These are phyloP conservation scores for Rhododendron ovatum DNA, from an alignment of 148 eudicot genomes.

Conservation along the genomic window DNA sequence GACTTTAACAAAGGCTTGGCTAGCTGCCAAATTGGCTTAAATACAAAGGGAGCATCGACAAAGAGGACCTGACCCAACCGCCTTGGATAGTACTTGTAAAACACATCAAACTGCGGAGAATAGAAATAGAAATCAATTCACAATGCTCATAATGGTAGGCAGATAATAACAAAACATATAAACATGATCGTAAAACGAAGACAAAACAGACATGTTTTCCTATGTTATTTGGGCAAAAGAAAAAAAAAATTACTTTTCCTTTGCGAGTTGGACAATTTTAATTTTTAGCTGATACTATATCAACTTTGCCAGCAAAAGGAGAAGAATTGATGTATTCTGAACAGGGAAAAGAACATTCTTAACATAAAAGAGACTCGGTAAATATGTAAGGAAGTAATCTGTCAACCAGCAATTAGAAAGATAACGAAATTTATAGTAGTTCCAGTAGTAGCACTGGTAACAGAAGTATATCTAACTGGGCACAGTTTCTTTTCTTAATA, in stretches of 20 bases:
- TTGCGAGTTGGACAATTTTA: background rate
- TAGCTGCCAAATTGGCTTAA: slow-evolving; percentile 81
- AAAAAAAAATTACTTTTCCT: background rate
- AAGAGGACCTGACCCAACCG: slow-evolving; percentile 76
- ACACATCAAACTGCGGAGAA: slow-evolving; percentile 82
- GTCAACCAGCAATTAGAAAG: background rate
- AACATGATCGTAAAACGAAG: background rate
- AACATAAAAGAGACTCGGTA: background rate
- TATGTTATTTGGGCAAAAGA: background rate
- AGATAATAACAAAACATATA: background rate
- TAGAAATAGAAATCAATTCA: background rate
- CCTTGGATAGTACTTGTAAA: slow-evolving; percentile 81
- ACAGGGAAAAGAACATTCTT: background rate
- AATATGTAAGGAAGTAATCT: background rate
- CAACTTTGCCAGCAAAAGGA: background rate
- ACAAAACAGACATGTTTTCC: background rate
- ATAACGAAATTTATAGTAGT: background rate
- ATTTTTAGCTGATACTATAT: background rate
- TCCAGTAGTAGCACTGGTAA: background rate
- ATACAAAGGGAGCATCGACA: slow-evolving; percentile 90
- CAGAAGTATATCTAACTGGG: background rate
- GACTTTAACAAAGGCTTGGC: slow-evolving; percentile 80
- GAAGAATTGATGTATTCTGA: background rate
- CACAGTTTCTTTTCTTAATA: background rate
- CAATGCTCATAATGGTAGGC: background rate